Evolutionary conservation across 805 yeast genomes (phyloP).

Genomic region (Priceomyces medius): DNA sequence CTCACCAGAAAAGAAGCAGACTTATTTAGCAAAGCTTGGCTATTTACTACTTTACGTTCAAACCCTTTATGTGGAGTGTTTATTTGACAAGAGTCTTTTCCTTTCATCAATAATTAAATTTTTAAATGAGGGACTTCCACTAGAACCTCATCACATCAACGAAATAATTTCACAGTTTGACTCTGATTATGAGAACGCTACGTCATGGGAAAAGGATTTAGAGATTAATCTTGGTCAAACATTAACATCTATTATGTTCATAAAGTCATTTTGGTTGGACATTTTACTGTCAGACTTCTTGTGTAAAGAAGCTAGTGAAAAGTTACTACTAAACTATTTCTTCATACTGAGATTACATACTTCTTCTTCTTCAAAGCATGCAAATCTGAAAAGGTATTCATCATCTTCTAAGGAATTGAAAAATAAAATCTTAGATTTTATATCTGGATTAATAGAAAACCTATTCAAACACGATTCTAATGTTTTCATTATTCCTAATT

Average conservation of each 20-base stretch:
- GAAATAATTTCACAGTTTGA: slow-evolving; percentile 19
- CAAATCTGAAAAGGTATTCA: slow-evolving; percentile 5
- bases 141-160: slow-evolving; percentile 26
- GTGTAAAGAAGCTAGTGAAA: slow-evolving; percentile 64
- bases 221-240: slow-evolving; percentile 36
- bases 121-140: slow-evolving; percentile 38
- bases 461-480: slow-evolving; percentile 53
- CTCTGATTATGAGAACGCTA: slow-evolving; percentile 20
- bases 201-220: slow-evolving; percentile 14
- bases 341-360: slow-evolving; percentile 29
- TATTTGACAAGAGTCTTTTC: slow-evolving; percentile 62
- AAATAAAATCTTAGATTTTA: slow-evolving; percentile 28
- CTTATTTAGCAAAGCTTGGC: slow-evolving; percentile 52
- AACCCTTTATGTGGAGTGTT: slow-evolving; percentile 64
- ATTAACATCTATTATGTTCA: slow-evolving; percentile 42
- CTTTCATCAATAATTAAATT: slow-evolving; percentile 62
- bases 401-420: slow-evolving; percentile 15
- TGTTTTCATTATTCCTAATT: slow-evolving; percentile 60
- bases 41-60: slow-evolving; percentile 62
- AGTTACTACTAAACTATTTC: slow-evolving; percentile 49
- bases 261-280: slow-evolving; percentile 72
- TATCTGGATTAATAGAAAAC: slow-evolving; percentile 32
- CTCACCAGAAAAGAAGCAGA: slow-evolving; percentile 28
- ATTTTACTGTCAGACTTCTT: slow-evolving; percentile 54
- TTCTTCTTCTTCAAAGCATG: slow-evolving; percentile 1